Base-by-base conservation (phyloP, 2,329 filamentous ascomycete genomes). In the Ceratocystis variospora region DNA sequence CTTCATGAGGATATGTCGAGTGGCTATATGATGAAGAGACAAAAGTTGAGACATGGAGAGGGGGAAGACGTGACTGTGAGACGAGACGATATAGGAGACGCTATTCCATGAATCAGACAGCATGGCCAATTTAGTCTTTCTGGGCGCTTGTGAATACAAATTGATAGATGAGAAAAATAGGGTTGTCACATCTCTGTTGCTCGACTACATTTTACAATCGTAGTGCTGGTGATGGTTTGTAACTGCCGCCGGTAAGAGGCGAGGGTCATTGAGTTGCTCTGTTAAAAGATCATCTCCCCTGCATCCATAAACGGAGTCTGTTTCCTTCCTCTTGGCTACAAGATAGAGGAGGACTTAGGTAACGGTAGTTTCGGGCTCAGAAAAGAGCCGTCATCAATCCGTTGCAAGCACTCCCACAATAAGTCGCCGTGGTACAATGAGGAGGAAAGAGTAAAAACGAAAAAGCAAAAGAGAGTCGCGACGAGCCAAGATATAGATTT, bases 181-280 rank as follows among this genome's bases (percentile, higher is more conserved):
- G 28, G 0, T 37, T 33, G 15, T 59, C 3, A 15, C 33, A 15
- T 15, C 33, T 28, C 28, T 33, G 28, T 2, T 31, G 28, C 55
- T 37, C 3, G n/a, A 19, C 19, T 61, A 53, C 22, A 53, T 41
- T 41, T 37, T 41, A 41, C 37, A 12, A 41, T 28, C 5, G 48
- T 53, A 10, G 19, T 53, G 19, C 15, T 53, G 8, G 37, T 61
- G 55, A 65, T 63, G 25, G 46, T 57, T 66, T 87, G 84, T 87
- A 78, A 85, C 84, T 80, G 84, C 84, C 84, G 84, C 82, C 85
- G 84, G 85, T 87, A 87, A 87, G 84, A 85, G 81, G 81, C 81
- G 81, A 71, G 77, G 80, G 77, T 84, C 83, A 83, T 79, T 71
- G 80, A 84, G 79, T 76, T 75, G 46, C 62, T 66, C 50, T 75